phyloP scores from a whole-genome alignment of 2,329 filamentous ascomycete genomes.

The Phaeosphaeriaceae sp. region DNA sequence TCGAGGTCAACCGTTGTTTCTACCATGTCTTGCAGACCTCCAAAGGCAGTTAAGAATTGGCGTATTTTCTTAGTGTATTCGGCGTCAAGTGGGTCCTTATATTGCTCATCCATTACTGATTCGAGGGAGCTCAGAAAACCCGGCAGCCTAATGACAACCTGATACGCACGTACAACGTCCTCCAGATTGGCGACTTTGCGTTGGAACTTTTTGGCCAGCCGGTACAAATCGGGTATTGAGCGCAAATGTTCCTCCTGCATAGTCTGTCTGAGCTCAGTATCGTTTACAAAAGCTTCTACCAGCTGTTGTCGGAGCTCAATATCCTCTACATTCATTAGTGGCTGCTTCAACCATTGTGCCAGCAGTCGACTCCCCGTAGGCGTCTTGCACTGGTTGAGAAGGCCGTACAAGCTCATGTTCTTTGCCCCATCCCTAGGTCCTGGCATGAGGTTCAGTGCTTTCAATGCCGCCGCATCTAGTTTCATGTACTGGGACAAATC shows the following conservation, averaged over 20 bases:
- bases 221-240: constrained; percentile 91
- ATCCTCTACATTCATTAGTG: constrained; percentile 86
- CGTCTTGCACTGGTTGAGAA: constrained; percentile 97
- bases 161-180: constrained; percentile 94
- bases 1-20: constrained; percentile 97
- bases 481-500: constrained; percentile 98
- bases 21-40: constrained; percentile 94
- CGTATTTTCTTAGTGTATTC: constrained; percentile 84
- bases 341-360: constrained; percentile 97
- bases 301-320: constrained; percentile 92
- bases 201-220: constrained; percentile 93
- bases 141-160: constrained; percentile 89
- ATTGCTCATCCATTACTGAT: constrained; percentile 92
- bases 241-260: constrained; percentile 96
- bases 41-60: constrained; percentile 77
- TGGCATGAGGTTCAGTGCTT: constrained; percentile 96
- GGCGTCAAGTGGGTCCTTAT: constrained; percentile 83
- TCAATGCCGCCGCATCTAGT: constrained; percentile 89
- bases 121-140: constrained; percentile 89
- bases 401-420: constrained; percentile 92
- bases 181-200: constrained; percentile 88
- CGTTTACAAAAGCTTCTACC: constrained; percentile 91
- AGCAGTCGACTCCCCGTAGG: constrained; percentile 87
- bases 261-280: constrained; percentile 91
- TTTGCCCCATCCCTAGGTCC: constrained; percentile 94